Conservation (phyloP, 2,329 filamentous ascomycete species). For the Fusarium verrucosum region DNA sequence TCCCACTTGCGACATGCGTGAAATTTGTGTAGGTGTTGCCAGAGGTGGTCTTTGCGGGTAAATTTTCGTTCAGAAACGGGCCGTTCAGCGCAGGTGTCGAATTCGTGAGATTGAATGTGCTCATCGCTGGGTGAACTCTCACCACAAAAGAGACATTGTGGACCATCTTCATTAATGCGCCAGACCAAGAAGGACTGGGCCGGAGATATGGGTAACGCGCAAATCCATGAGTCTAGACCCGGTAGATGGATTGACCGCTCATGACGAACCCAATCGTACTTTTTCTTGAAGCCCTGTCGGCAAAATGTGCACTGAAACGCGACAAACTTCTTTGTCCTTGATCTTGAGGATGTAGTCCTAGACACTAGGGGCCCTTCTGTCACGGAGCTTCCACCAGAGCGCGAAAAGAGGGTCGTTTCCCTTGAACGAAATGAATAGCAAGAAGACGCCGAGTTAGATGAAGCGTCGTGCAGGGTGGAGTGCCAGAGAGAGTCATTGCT, state of each 20-base stretch:
- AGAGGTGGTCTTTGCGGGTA: slow-evolving; percentile 54
- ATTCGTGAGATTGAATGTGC: slow-evolving; percentile 54
- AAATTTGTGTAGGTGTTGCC: slow-evolving; percentile 55
- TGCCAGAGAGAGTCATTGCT: slow-evolving; percentile 46
- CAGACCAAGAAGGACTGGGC: slow-evolving; percentile 58
- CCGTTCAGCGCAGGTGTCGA: slow-evolving; percentile 60
- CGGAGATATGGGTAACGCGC: slow-evolving; percentile 52
- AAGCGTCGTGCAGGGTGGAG: slow-evolving; percentile 31
- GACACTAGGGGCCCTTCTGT: slow-evolving; percentile 27
- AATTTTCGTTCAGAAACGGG: slow-evolving; percentile 54
- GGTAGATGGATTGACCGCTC: slow-evolving; percentile 61
- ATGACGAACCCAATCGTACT: slow-evolving; percentile 57
- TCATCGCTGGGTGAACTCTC: slow-evolving; percentile 46
- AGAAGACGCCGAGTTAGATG: slow-evolving; percentile 45
- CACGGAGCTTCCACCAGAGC: slow-evolving; percentile 37
- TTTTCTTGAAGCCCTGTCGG: slow-evolving; percentile 51
- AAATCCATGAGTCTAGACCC: slow-evolving; percentile 58
- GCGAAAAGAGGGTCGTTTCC: slow-evolving; percentile 26
- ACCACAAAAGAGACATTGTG: slow-evolving; percentile 54
- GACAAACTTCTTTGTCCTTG: slow-evolving; percentile 24
- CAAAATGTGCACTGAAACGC: slow-evolving; percentile 53
- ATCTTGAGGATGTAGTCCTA: slow-evolving; percentile 22
- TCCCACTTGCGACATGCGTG: slow-evolving; percentile 57
- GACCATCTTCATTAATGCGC: slow-evolving; percentile 56
- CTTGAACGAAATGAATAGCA: slow-evolving; percentile 36